Conservation (phyloP, 169 alveolate genomes). For the Ichthyophthirius multifiliis region DNA sequence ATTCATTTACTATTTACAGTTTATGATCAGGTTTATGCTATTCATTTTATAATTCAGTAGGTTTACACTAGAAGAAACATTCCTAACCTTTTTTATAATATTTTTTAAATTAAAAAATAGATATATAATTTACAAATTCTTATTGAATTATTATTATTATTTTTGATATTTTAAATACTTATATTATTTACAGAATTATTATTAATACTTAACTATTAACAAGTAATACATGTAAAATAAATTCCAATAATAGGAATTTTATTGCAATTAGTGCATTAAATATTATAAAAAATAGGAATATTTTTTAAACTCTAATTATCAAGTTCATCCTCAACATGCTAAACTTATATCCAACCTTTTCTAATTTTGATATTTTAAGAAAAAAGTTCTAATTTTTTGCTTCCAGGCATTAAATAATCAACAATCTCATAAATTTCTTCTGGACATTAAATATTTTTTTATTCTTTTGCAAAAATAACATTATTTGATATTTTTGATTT, state of each 20-base stretch:
- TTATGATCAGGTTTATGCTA: constrained; percentile 52
- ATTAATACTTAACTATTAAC: constrained; percentile 62
- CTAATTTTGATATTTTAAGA: constrained; percentile 71
- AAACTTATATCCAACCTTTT: constrained; percentile 72
- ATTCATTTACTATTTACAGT: constrained; percentile 48
- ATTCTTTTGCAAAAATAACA: constrained; percentile 56
- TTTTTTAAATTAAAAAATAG: too few relatives aligned
- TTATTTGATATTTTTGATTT: constrained; percentile 61
- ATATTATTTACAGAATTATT: constrained; percentile 59
- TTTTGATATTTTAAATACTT: constrained; percentile 44
- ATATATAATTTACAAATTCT: not conserved
- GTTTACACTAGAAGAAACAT: constrained; percentile 46
- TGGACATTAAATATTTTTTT: constrained; percentile 68
- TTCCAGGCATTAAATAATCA: constrained; percentile 70
- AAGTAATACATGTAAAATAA: constrained; percentile 56
- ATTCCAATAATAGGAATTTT: constrained; percentile 72
- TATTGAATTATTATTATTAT: constrained; percentile 25
- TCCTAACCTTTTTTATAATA: constrained; percentile 40
- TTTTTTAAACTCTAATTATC: not conserved
- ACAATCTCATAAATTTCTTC: constrained; percentile 62
- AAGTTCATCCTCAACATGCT: constrained; percentile 13
- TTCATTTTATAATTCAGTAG: constrained; percentile 20
- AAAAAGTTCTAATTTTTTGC: constrained; percentile 67
- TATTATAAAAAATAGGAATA: constrained; percentile 46
- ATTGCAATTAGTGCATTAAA: constrained; percentile 62